These are phyloP conservation scores for Pseudomonodictys pantanalensis DNA, from an alignment of 495 filamentous ascomycete species.

Conservation along the genomic window DNA sequence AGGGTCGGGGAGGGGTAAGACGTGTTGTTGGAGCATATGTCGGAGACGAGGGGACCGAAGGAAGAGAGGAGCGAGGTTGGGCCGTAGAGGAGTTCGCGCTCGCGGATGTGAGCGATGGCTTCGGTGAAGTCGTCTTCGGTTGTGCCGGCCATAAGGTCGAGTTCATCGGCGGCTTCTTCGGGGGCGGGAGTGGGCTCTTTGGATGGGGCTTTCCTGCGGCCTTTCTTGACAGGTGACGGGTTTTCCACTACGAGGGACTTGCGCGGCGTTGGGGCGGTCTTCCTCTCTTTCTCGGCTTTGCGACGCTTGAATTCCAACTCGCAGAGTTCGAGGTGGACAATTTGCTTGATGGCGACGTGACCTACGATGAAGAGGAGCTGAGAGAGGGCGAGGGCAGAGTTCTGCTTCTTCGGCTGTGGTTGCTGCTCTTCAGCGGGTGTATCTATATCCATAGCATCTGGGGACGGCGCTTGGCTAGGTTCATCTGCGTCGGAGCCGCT, in stretches of 20 bases:
- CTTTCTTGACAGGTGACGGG: constrained; percentile 50
- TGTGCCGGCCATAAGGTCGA: constrained; percentile 94
- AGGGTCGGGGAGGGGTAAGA: constrained; percentile 80
- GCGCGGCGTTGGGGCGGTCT: constrained; percentile 34
- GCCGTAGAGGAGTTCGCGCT: constrained; percentile 89
- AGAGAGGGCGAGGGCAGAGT: constrained; percentile 67
- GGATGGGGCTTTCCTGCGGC: constrained; percentile 42
- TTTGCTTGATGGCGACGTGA: constrained; percentile 97
- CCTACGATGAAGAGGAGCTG: constrained; percentile 95
- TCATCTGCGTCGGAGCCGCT: constrained; percentile 43
- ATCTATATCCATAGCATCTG: neutral
- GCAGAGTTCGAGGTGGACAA: constrained; percentile 97
- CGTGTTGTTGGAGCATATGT: constrained; percentile 93
- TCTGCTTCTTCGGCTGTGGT: constrained; percentile 20
- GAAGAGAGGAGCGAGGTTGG: constrained; percentile 77
- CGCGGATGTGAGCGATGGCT: constrained; percentile 89
- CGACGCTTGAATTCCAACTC: constrained; percentile 96
- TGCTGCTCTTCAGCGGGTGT: constrained; percentile 38
- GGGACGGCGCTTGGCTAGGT: constrained; percentile 37
- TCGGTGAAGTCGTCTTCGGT: constrained; percentile 99
- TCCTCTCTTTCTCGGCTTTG: constrained; percentile 92
- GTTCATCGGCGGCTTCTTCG: constrained; percentile 69
- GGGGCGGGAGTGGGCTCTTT: constrained; percentile 40
- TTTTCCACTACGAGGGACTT: constrained; percentile 23
- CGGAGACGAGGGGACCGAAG: constrained; percentile 85